phyloP scores from a whole-genome alignment of 805 yeast genomes.

The Schizosaccharomyces cryophilus region DNA sequence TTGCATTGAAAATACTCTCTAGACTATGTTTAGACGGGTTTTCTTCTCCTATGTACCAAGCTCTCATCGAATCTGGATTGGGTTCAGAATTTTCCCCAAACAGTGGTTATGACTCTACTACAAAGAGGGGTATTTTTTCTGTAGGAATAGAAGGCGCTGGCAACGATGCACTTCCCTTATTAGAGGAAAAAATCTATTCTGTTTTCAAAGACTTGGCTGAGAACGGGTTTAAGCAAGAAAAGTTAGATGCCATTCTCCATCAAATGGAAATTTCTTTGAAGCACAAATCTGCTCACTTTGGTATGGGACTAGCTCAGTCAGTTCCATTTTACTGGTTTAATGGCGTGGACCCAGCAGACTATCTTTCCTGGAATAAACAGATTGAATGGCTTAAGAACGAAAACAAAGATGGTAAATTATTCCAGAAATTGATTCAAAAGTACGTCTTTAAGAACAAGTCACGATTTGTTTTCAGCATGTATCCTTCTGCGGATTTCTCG shows the following conservation, averaged over 20 bases:
- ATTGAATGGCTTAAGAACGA: conserved; percentile 38
- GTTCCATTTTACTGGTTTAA: conserved; percentile 73
- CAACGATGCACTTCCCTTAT: conserved; percentile 19
- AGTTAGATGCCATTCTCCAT: conserved; percentile 68
- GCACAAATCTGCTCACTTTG: conserved; percentile 76
- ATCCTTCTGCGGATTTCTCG: conserved; percentile 37
- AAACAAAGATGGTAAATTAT: conserved; percentile 31
- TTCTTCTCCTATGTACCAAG: conserved; percentile 68
- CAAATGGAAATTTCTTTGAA: conserved; percentile 66
- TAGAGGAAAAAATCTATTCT: conserved; percentile 24
- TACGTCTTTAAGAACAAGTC: conserved; percentile 28
- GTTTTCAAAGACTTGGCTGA: conserved; percentile 23
- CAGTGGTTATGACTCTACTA: conserved; percentile 63
- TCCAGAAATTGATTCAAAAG: conserved; percentile 32
- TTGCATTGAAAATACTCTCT: conserved; percentile 45
- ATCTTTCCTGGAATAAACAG: conserved; percentile 38
- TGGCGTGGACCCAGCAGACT: conserved; percentile 46
- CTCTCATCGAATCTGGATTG: conserved; percentile 58
- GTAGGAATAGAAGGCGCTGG: conserved; percentile 63
- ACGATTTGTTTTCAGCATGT: conserved; percentile 49
- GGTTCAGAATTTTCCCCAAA: conserved; percentile 76
- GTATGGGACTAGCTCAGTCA: conserved; percentile 48
- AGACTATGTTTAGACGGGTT: conserved; percentile 70
- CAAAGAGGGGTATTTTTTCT: conserved; percentile 54
- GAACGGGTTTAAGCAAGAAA: conserved; percentile 25